Evolutionary conservation across 768 basidiomycete genomes (phyloP), one percentile per base, ranked within the genome.

Genomic region (Tulasnella sp.): DNA sequence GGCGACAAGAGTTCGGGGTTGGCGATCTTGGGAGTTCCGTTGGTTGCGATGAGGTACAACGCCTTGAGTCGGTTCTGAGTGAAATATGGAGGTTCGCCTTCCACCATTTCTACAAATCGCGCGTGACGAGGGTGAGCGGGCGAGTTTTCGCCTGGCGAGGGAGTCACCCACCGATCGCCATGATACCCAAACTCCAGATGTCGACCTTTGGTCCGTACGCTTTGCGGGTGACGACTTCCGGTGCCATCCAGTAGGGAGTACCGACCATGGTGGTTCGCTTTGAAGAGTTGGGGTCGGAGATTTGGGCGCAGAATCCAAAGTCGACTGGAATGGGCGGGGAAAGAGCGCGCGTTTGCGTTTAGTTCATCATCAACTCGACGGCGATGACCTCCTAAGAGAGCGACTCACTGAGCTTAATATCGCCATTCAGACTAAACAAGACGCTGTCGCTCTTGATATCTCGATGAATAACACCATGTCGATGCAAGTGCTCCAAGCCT

Each of bases 401-500:
- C 74, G 0, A 92, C 94, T 81, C 81, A 98, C 96, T 98, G 70
- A 99, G 89, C 84, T 99, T 99, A 85, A 99, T 97, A 81, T 99
- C 97, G 1, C 97, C 97, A 76, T 89, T 88, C 87, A 97, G 86
- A 80, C 93, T 95, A 78, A 99, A 85, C 72, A 99, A 84, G 22
- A 99, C 94, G 83, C 98, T 99, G 84, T 99, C 97, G 78, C 92
- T 94, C 91, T 99, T 99, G 86, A 99, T 99, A 81, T 99, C 97
- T 75, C 97, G 91, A 83, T 99, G 97, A 78, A 99, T 99, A 80
- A 99, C 97, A 39, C 95, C 95, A 80, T 99, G 96, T 74, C 91
- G 87, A 82, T 99, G 97, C 49, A 99, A 85, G 84, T 99, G 97
- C 83, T 96, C 91, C 45, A 99, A 84, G 5, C 97, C 97, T 82